Percentiles rank a stretch among this genome's conserved stretches.
Evolutionary conservation across 2,329 filamentous ascomycete genomes (phyloP).

Genomic region (Aspergillus sergii): DNA sequence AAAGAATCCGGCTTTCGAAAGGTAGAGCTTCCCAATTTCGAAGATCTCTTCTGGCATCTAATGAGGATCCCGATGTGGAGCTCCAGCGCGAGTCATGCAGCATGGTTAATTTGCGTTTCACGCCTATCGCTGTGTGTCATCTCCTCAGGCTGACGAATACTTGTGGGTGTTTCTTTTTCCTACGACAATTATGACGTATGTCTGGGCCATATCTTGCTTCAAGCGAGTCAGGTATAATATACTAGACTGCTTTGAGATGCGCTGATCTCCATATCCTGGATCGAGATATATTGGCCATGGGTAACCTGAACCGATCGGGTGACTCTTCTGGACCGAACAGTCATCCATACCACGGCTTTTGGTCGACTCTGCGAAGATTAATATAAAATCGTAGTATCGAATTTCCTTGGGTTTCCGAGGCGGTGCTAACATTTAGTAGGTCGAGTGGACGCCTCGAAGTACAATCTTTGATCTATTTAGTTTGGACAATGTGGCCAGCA

Average conservation of each 20-base stretch:
- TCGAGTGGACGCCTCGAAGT: neutral
- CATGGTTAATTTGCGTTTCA: neutral
- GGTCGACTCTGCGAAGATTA: too few species aligned
- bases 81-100: neutral
- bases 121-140: neutral
- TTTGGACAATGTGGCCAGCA: neutral
- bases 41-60: neutral
- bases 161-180: neutral
- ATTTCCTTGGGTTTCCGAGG: neutral
- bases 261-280: neutral
- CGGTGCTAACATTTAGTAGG: too few species aligned
- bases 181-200: neutral
- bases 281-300: neutral
- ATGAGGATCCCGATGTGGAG: neutral
- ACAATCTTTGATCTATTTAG: neutral
- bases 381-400: neutral
- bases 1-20: neutral
- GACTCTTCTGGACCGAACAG: neutral
- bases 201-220: neutral
- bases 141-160: neutral
- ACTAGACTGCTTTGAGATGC: neutral
- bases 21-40: neutral
- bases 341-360: too few species aligned
- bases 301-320: neutral
- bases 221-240: neutral